Evolutionary conservation across 2,329 filamentous ascomycete genomes (phyloP), one percentile per base, ranked within the genome.

Genomic region (Beauveria scarabaeidicola): DNA sequence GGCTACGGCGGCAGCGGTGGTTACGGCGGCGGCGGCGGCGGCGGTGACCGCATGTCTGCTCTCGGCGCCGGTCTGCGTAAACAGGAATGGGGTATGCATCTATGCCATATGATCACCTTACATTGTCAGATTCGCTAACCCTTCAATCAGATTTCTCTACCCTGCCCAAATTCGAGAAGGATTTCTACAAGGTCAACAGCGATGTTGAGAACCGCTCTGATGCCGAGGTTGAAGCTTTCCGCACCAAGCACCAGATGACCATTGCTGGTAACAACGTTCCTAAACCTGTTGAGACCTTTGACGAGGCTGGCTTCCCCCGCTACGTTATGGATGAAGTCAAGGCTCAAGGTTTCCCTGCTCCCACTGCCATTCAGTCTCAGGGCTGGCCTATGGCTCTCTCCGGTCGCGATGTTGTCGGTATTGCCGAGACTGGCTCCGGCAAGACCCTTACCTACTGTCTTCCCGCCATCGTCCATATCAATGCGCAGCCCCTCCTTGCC

Each of bases 251-350:
- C 69, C 81, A 90, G 70, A 97, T 99, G 75, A 83, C 91, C 50
- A 81, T 97, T 59, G 81, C 88, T 68, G 94, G 94, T 63, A 77
- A 66, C 63, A 83, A 94, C 66, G 86, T 97, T 17, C 94, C 94
- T 66, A 93, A 92, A 75, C 94, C 94, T 56, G 93, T 99, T 62
- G 89, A 96, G 77, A 96, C 87, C 43, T 99, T 99, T 73, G 94
- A 99, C 68, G 94, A 99, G 79, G 94, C 94, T 73, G 91, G 91
- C 47, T 99, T 99, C 79, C 94, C 94, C 47, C 85, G 86, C 68
- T 99, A 99, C 73, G 94, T 99, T 64, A 94, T 99, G 84, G 92
- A 90, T 69, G 94, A 99, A 75, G 94, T 99, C 72, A 99, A 99
- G 85, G 90, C 91, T 25, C 93, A 97, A 77, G 94, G 94, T 48